phyloP scores from a whole-genome alignment of 441 rosid genomes.

The Isatis lusitanica region DNA sequence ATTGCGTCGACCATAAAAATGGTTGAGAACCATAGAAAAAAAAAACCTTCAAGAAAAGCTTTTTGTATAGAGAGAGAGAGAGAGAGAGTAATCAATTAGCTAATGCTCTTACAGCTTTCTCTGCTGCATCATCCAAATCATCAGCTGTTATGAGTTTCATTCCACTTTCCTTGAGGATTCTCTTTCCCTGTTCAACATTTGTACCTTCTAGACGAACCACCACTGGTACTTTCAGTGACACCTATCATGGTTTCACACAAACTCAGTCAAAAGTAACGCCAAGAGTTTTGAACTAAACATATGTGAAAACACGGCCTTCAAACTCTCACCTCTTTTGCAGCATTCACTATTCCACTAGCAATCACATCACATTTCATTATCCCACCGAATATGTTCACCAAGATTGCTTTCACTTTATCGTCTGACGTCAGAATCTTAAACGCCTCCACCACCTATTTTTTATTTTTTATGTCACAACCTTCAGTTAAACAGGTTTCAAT shows the following conservation, averaged over 20 bases:
- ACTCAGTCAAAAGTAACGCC: neutral
- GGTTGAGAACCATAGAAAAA: neutral
- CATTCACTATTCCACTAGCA: slow-evolving; percentile 97
- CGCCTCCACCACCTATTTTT: slow-evolving; percentile 85
- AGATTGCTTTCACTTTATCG: slow-evolving; percentile 92
- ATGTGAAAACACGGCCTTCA: neutral
- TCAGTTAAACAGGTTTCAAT: neutral
- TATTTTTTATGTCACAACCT: neutral
- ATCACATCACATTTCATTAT: slow-evolving; percentile 98
- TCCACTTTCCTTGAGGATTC: slow-evolving; percentile 95
- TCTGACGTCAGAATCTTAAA: slow-evolving; percentile 96
- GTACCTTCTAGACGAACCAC: slow-evolving; percentile 98
- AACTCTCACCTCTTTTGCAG: slow-evolving; percentile 79
- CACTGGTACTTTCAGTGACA: slow-evolving; percentile 89
- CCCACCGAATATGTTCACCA: slow-evolving; percentile 97
- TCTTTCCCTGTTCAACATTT: slow-evolving; percentile 96
- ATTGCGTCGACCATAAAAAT: slow-evolving; percentile 22
- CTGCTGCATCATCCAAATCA: slow-evolving; percentile 95
- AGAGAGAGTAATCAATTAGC: neutral
- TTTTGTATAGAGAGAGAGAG: neutral
- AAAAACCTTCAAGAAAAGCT: neutral
- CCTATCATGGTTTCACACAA: slow-evolving; percentile 45
- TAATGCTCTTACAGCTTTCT: slow-evolving; percentile 83
- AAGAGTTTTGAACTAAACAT: neutral
- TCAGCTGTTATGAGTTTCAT: slow-evolving; percentile 87